Base-by-base conservation (phyloP, 2,329 filamentous ascomycete genomes). In the Cytospora piceicola region DNA sequence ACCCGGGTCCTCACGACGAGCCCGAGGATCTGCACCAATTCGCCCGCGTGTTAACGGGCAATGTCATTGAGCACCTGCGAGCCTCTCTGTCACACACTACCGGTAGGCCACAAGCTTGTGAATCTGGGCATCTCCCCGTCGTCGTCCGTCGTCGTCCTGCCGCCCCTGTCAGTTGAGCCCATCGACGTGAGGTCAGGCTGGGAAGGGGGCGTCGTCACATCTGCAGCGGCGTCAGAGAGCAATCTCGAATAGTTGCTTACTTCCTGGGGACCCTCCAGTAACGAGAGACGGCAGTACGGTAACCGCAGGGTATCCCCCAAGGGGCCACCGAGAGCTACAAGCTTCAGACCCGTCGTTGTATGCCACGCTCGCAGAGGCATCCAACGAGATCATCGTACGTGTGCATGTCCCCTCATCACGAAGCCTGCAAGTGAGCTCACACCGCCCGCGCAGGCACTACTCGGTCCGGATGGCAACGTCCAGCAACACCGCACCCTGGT, bases 21-120 rank as follows among this genome's bases (percentile, higher is more conserved):
- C 78, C 80, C 4, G 73, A 79, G 5, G 86, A 88, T 70, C 22
- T 85, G 4, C 66, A 66, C 22, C 67, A 70, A 1, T 87, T 88
- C 67, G 75, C 74, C 53, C 76, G 76, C 58, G 71, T 85, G 7
- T 71, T 85, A 4, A 67, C 68, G 17, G 77, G 75, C 20, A 61
- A 73, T 4, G 39, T 67, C 9, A 77, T 87, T 46, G 71, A 73
- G 2, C 62, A 72, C 8, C 69, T 82, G 9, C 69, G 72, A 15
- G 71, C 80, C 0, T 77, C 74, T 11, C 68, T 80, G 7, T 79
- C 80, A 3, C 83, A 79, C 66, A 87, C 83, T 2, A 67, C 80
- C 32, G 80, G 85, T 86, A 74, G 56, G 65, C 36, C 46, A n/a
- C 24, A 24, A 2, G 11, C 5, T 22, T 27, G 20, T 34, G 14